Conservation (phyloP, 1,284 basidiomycete species). For the Ustilago sp. region DNA sequence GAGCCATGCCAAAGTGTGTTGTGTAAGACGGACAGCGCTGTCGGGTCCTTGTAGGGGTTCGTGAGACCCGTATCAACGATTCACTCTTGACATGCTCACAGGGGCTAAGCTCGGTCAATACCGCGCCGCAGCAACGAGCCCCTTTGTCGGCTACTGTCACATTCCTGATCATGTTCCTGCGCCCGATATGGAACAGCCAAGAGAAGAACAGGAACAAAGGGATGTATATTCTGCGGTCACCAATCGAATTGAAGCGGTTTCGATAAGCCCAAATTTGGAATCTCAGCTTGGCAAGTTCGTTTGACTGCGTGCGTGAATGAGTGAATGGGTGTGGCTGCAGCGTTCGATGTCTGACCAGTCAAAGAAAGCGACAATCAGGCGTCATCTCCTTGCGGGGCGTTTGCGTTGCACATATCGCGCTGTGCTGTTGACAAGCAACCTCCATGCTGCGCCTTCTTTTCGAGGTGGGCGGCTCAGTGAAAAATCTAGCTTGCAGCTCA, state of each 20-base stretch:
- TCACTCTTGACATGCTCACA: background rate
- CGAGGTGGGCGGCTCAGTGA: conserved; percentile 8
- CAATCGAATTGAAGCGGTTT: no score
- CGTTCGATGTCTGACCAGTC: background rate
- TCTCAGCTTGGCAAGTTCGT: conserved; percentile 1
- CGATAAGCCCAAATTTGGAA: background rate
- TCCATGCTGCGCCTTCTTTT: conserved; percentile 21
- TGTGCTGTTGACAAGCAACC: background rate
- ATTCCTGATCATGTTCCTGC: conserved; percentile 17
- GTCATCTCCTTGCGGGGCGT: conserved; percentile 11
- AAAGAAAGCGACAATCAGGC: background rate
- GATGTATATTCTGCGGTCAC: background rate
- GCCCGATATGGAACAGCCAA: background rate
- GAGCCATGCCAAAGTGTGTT: no score
- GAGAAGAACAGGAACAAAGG: conserved; percentile 6
- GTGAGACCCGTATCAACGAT: background rate
- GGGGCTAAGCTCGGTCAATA: background rate
- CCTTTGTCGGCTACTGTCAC: conserved; percentile 1
- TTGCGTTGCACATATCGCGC: background rate
- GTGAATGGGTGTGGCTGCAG: background rate
- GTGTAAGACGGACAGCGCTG: background rate
- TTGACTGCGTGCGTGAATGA: background rate
- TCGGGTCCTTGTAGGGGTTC: conserved; percentile 16
- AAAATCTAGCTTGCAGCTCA: conserved; percentile 14
- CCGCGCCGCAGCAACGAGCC: background rate